These are phyloP conservation scores for Hyaloscypha variabilis DNA, from an alignment of 495 filamentous ascomycete species.

Conservation along the genomic window DNA sequence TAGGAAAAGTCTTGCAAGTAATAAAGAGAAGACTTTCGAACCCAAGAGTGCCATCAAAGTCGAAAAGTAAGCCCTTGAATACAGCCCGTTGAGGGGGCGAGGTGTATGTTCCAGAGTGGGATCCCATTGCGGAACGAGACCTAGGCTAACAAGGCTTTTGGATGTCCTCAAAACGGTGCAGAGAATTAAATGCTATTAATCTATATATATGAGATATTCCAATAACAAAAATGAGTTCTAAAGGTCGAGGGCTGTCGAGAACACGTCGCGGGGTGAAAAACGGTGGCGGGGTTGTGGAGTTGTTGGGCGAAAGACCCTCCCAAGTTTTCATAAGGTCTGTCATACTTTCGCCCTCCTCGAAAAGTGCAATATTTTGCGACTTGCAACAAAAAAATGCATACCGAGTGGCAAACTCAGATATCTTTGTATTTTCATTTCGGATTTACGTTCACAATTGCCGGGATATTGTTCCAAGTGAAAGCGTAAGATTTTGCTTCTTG, in stretches of 20 bases:
- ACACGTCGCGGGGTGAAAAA: constrained; percentile 23
- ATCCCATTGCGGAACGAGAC: constrained; percentile 21
- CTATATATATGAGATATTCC: neutral
- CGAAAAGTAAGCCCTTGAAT: constrained; percentile 84
- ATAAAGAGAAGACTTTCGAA: neutral
- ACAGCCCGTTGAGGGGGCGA: constrained; percentile 17
- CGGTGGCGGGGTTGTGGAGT: constrained; percentile 25
- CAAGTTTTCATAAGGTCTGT: constrained; percentile 13
- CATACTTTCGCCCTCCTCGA: constrained; percentile 12
- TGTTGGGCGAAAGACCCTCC: constrained; percentile 4
- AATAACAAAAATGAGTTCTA: neutral
- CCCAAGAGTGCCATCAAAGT: constrained; percentile 60
- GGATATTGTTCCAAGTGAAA: neutral
- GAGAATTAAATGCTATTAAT: neutral
- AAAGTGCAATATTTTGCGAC: constrained; percentile 26
- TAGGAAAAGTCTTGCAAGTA: neutral
- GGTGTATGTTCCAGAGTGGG: constrained; percentile 15
- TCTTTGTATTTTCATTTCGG: neutral
- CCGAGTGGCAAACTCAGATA: neutral
- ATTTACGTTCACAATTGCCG: neutral
- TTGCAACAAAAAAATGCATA: constrained; percentile 30
- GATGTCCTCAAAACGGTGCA: neutral
- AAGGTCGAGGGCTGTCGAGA: constrained; percentile 12
- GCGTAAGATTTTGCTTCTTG: neutral
- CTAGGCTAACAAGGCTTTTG: neutral